Conservation (phyloP, 2,329 filamentous ascomycete species). For the Colletotrichum tofieldiae region DNA sequence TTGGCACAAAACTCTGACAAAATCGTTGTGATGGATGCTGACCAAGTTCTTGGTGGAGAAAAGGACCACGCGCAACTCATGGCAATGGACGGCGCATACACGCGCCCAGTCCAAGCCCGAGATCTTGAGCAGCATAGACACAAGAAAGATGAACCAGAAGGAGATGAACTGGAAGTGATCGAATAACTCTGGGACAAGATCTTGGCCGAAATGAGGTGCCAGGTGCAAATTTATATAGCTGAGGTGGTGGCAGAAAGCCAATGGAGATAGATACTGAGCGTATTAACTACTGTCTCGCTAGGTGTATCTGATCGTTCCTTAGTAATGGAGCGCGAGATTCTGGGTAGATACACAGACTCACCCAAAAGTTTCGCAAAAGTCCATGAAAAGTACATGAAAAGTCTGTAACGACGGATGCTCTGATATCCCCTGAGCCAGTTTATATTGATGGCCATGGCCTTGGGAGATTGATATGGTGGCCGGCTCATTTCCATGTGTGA, state of each 20-base stretch:
- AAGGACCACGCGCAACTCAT: conserved; percentile 75
- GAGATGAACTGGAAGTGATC: conserved; percentile 46
- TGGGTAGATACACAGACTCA: conserved; percentile 53
- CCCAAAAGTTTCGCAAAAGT: conserved; percentile 40
- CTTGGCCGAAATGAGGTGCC: conserved; percentile 34
- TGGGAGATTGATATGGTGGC: conserved; percentile 58
- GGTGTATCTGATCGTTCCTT: conserved; percentile 45
- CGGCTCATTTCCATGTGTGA: conserved; percentile 61
- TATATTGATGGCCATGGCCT: conserved; percentile 55
- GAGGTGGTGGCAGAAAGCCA: conserved; percentile 51
- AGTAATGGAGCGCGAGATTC: conserved; percentile 61
- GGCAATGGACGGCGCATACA: conserved; percentile 62
- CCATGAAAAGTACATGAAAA: neutral
- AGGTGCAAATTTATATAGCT: conserved; percentile 54
- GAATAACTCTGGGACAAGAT: conserved; percentile 3
- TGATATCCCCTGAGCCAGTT: conserved; percentile 50
- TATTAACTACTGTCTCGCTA: too few relatives aligned
- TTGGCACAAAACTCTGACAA: conserved; percentile 75
- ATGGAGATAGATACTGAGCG: too few relatives aligned
- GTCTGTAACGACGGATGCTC: neutral
- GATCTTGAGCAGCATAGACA: conserved; percentile 64
- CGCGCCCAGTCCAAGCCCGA: conserved; percentile 63
- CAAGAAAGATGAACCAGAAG: conserved; percentile 56
- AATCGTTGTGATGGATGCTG: conserved; percentile 76
- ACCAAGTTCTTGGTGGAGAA: conserved; percentile 73